Conservation (phyloP, 2,329 filamentous ascomycete species). For the Cadophora gregata region DNA sequence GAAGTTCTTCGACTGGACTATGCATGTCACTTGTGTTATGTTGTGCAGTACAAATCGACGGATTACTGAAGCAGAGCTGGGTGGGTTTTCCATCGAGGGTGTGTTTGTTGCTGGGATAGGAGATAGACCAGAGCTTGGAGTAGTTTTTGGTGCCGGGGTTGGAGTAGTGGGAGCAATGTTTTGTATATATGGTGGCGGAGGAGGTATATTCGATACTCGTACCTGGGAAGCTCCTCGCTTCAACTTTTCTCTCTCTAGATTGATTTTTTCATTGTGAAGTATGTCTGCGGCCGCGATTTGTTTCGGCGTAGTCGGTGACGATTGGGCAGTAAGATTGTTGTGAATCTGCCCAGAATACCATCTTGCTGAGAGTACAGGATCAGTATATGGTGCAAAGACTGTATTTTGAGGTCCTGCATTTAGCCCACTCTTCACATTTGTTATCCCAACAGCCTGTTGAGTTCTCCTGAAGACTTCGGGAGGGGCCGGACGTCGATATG, state of each 20-base stretch:
- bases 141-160: not conserved
- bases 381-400: not conserved
- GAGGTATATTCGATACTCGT: not conserved
- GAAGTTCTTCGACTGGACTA: not conserved
- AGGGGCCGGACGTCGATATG: not conserved
- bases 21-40: slow-evolving; percentile 5
- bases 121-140: not conserved
- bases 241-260: not conserved
- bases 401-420: not conserved
- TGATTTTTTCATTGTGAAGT: not conserved
- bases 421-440: not conserved
- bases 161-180: not conserved
- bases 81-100: not conserved
- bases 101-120: not conserved
- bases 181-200: not conserved
- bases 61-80: not conserved
- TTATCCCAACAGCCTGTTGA: not conserved
- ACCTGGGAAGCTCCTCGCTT: not conserved
- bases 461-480: slow-evolving; percentile 9
- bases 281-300: not conserved
- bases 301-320: not conserved
- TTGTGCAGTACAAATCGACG: not conserved
- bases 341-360: slow-evolving; percentile 19
- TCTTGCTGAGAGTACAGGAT: slow-evolving; percentile 12
- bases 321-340: not conserved